Percentiles rank a stretch among this genome's conserved stretches.
These are phyloP conservation scores for Coemansia interrupta DNA, from an alignment of 192 early-diverging fungal genomes.

Conservation along the genomic window DNA sequence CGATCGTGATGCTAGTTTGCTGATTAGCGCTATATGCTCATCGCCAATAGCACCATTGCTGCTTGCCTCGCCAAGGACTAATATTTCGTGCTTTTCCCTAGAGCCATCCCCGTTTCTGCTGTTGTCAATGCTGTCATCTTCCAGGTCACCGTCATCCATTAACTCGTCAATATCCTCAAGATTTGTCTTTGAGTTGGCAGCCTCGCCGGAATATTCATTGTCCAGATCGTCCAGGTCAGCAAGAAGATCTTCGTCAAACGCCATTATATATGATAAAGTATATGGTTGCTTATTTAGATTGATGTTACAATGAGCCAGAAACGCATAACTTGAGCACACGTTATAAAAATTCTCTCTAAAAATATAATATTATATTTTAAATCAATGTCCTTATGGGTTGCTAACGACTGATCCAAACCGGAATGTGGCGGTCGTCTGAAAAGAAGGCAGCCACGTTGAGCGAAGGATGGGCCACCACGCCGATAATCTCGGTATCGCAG, in stretches of 20 bases:
- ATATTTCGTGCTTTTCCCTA: conserved; percentile 46
- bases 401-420: conserved; percentile 23
- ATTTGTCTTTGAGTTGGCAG: conserved; percentile 9
- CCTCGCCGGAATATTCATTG: conserved; percentile 51
- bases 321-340: background rate
- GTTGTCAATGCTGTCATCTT: background rate
- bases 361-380: background rate
- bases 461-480: conserved; percentile 77
- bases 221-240: conserved; percentile 77
- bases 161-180: background rate
- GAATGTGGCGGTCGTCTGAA: conserved; percentile 29
- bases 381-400: background rate
- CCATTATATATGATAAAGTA: conserved; percentile 35
- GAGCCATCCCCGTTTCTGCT: background rate
- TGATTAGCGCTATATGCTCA: conserved; percentile 41
- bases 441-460: conserved; percentile 65
- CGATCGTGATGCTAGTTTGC: conserved; percentile 25
- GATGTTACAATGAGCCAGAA: background rate
- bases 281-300: background rate
- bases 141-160: conserved; percentile 27
- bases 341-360: background rate
- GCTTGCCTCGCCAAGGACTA: conserved; percentile 54
- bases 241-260: conserved; percentile 79
- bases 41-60: conserved; percentile 50
- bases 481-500: conserved; percentile 68